Conservation (phyloP, 2,329 filamentous ascomycete species). For the Cercospora sojina region DNA sequence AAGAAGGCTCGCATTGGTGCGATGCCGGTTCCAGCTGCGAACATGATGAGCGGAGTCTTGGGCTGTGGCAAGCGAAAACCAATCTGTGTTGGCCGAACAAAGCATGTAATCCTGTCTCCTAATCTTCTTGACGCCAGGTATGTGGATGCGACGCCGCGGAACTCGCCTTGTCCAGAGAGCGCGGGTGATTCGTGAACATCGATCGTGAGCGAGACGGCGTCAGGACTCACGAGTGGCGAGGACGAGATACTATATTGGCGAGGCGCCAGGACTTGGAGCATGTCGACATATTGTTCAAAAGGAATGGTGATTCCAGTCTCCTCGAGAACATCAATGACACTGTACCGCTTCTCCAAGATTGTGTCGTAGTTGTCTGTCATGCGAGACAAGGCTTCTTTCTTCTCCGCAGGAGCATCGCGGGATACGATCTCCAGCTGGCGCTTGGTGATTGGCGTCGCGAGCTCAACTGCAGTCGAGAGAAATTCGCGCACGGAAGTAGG, state of each 20-base stretch:
- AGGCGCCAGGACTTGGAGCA: constrained; percentile 24
- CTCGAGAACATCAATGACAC: constrained; percentile 65
- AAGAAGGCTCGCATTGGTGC: too few relatives aligned
- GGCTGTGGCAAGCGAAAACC: constrained; percentile 43
- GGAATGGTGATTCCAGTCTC: constrained; percentile 57
- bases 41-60: constrained; percentile 52
- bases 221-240: constrained; percentile 20
- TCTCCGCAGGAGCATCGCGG: constrained; percentile 9
- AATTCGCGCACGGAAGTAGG: constrained; percentile 9
- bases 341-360: constrained; percentile 44
- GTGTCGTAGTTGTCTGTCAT: constrained; percentile 42
- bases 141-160: constrained; percentile 39
- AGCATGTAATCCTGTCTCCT: constrained; percentile 42
- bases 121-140: constrained; percentile 40
- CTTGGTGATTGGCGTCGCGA: constrained; percentile 61
- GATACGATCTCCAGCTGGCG: too few relatives aligned
- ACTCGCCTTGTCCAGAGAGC: too few relatives aligned
- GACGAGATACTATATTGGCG: constrained; percentile 32
- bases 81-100: constrained; percentile 40
- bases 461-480: constrained; percentile 63
- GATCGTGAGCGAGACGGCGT: constrained; percentile 57
- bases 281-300: constrained; percentile 53
- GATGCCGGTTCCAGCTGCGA: constrained; percentile 53
- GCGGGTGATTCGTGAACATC: too few relatives aligned
- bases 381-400: constrained; percentile 47